Conservation (phyloP, 331 rosid genomes). For the Arachis monticola region DNA sequence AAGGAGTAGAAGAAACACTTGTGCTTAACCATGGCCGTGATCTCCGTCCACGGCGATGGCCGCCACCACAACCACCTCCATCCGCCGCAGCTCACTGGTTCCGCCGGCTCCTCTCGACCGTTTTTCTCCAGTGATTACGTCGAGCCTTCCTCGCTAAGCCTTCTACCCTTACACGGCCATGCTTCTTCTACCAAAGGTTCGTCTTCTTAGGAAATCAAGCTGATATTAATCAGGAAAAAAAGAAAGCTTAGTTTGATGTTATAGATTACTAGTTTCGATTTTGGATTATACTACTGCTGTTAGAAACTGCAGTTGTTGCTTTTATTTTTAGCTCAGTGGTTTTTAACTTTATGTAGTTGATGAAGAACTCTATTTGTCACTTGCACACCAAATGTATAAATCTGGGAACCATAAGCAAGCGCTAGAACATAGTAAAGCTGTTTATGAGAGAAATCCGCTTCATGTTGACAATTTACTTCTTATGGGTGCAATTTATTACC, state of each 20-base stretch:
- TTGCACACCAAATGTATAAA: conserved; percentile 93
- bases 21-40: conserved; percentile 41
- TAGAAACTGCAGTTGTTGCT: not conserved
- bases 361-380: conserved; percentile 76
- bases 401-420: conserved; percentile 87
- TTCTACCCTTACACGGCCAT: conserved; percentile 47
- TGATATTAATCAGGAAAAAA: not conserved
- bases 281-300: not conserved
- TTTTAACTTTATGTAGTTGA: conserved; percentile 60
- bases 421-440: conserved; percentile 75
- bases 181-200: conserved; percentile 60
- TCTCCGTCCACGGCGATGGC: conserved; percentile 66
- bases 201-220: not conserved
- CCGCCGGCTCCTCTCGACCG: conserved; percentile 50
- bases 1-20: conserved; percentile 14
- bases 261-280: not conserved
- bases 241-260: not conserved
- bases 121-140: conserved; percentile 47
- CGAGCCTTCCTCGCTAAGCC: conserved; percentile 53
- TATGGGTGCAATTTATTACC: conserved; percentile 92
- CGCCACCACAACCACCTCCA: conserved; percentile 36
- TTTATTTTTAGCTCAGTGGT: not conserved
- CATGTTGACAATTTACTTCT: conserved; percentile 93
- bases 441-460: conserved; percentile 79
- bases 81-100: not conserved